These are phyloP conservation scores for Diaporthe ilicicola DNA, from an alignment of 2,329 filamentous ascomycete genomes.

Conservation along the genomic window DNA sequence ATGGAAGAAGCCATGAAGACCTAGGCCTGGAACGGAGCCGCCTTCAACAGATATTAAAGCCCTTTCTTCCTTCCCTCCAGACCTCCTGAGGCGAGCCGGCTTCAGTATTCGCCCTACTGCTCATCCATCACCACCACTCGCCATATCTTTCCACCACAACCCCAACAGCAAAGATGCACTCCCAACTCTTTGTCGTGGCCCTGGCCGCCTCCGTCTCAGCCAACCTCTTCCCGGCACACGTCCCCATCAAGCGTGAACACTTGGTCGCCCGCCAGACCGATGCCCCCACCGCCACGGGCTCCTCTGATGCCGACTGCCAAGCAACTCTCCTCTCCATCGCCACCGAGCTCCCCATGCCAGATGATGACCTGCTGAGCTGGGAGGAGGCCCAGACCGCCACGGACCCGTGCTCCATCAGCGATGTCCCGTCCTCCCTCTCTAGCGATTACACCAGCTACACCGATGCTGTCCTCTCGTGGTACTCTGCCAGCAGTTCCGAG, in stretches of 20 bases:
- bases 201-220: slow-evolving; percentile 37
- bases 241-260: slow-evolving; percentile 34
- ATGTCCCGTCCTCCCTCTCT: slow-evolving; percentile 36
- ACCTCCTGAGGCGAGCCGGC: background rate
- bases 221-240: slow-evolving; percentile 32
- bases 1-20: background rate
- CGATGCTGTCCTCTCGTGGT: slow-evolving; percentile 38
- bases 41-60: background rate
- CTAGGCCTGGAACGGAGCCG: background rate
- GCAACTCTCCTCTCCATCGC: slow-evolving; percentile 35
- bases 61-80: background rate
- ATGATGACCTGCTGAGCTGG: slow-evolving; percentile 36
- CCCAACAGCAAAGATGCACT: slow-evolving; percentile 37
- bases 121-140: background rate
- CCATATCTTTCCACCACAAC: background rate
- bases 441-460: slow-evolving; percentile 36
- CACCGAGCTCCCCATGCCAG: slow-evolving; percentile 38
- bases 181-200: slow-evolving; percentile 38
- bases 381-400: slow-evolving; percentile 33
- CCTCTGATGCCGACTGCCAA: slow-evolving; percentile 34
- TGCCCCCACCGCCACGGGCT: background rate
- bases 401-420: slow-evolving; percentile 39
- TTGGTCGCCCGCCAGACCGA: slow-evolving; percentile 39
- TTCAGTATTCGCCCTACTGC: background rate
- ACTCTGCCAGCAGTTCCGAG: slow-evolving; percentile 34